These are phyloP conservation scores for Echites panduratus DNA, from an alignment of 257 asterid species.

Conservation along the genomic window DNA sequence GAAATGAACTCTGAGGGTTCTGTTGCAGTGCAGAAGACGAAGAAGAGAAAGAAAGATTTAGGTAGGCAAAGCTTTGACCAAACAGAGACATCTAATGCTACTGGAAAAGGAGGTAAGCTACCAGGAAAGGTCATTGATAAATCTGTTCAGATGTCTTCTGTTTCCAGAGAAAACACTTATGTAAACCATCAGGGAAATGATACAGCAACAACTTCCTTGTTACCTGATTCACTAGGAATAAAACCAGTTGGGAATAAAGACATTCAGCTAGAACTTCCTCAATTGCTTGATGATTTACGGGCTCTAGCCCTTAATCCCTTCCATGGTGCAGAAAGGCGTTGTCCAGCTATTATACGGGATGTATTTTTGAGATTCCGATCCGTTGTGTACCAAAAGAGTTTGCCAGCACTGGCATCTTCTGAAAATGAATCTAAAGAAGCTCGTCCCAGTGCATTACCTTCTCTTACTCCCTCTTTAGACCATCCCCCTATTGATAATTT, in stretches of 20 bases:
- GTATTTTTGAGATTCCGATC: slow-evolving; percentile 65
- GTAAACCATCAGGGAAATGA: slow-evolving; percentile 23
- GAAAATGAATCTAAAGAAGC: slow-evolving; percentile 47
- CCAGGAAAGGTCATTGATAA: slow-evolving; percentile 26
- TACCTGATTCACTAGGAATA: slow-evolving; percentile 25
- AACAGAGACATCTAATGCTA: slow-evolving; percentile 26
- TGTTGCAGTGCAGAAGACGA: slow-evolving; percentile 38
- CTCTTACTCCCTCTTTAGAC: slow-evolving; percentile 19
- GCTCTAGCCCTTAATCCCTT: slow-evolving; percentile 74
- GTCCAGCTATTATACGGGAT: slow-evolving; percentile 29
- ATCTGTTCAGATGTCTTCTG: slow-evolving; percentile 20
- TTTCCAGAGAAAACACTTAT: slow-evolving; percentile 20
- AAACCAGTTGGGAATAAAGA: slow-evolving; percentile 21
- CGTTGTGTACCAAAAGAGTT: slow-evolving; percentile 79
- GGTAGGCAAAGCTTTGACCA: slow-evolving; percentile 22
- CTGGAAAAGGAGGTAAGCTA: slow-evolving; percentile 21
- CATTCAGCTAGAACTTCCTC: slow-evolving; percentile 28
- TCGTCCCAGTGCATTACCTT: slow-evolving; percentile 21
- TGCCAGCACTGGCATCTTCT: slow-evolving; percentile 30
- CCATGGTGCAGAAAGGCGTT: slow-evolving; percentile 35
- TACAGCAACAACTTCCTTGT: slow-evolving; percentile 4
- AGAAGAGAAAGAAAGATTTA: slow-evolving; percentile 51
- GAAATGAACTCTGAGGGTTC: slow-evolving; percentile 41
- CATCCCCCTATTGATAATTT: slow-evolving; percentile 25
- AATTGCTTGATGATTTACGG: slow-evolving; percentile 48